phyloP scores from a whole-genome alignment of 768 basidiomycete species.

The Mycena haematopus region DNA sequence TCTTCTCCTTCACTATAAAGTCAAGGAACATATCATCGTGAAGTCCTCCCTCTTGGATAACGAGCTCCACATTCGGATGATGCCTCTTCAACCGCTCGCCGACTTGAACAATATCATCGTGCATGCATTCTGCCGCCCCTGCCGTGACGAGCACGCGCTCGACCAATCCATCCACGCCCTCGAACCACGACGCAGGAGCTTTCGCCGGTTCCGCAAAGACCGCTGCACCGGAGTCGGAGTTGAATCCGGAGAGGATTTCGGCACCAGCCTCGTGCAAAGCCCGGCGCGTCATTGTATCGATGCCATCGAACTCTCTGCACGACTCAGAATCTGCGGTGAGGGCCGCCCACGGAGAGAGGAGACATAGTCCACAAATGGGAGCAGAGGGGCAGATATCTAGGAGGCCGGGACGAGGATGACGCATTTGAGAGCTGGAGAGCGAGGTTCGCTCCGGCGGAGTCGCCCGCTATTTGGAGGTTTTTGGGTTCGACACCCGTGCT shows the following conservation, averaged over 20 bases:
- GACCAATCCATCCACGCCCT: constrained; percentile 34
- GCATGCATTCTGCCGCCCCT: constrained; percentile 37
- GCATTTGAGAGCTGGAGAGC: constrained; percentile 34
- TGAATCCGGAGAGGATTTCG: constrained; percentile 26
- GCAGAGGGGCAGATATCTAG: constrained; percentile 33
- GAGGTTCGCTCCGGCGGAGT: constrained; percentile 45
- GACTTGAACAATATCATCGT: constrained; percentile 37
- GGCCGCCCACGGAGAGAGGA: constrained; percentile 42
- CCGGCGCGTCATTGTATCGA: constrained; percentile 34
- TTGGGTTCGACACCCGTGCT: constrained; percentile 38
- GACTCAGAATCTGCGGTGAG: constrained; percentile 28
- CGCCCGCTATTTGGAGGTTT: constrained; percentile 43
- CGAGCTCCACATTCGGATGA: constrained; percentile 22
- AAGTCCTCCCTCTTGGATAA: constrained; percentile 28
- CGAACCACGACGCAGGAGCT: constrained; percentile 39
- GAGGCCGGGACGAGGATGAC: constrained; percentile 42
- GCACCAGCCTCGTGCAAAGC: constrained; percentile 30
- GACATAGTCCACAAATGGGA: constrained; percentile 39
- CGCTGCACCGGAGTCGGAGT: constrained; percentile 18
- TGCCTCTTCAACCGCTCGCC: constrained; percentile 20
- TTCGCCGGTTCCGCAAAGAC: constrained; percentile 37
- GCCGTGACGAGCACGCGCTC: constrained; percentile 37
- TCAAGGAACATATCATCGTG: constrained; percentile 30
- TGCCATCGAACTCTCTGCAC: constrained; percentile 19
- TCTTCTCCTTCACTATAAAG: constrained; percentile 24